Conservation (phyloP, 2,329 filamentous ascomycete genomes). For the Teratosphaeria destructans region DNA sequence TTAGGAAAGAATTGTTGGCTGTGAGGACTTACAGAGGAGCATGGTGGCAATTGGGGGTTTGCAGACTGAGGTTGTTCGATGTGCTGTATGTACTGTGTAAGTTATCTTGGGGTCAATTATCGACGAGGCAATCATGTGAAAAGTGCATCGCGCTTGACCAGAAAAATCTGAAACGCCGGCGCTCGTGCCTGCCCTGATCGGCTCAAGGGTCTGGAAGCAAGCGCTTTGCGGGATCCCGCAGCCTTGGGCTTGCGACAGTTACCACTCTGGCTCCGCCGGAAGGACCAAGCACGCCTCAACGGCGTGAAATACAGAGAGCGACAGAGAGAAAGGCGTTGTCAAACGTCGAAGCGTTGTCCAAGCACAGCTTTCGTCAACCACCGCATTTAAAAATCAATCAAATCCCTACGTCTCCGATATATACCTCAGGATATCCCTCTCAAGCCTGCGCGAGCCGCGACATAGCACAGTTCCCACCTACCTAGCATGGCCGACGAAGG, state of each 20-base stretch:
- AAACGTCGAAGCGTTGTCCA: background rate
- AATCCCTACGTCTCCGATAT: background rate
- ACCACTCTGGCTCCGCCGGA: background rate
- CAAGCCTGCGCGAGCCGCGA: background rate
- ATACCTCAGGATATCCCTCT: background rate
- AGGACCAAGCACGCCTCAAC: background rate
- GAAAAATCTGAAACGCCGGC: background rate
- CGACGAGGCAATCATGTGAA: background rate
- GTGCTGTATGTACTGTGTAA: background rate
- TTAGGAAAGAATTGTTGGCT: background rate
- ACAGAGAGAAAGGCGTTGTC: background rate
- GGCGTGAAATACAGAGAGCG: background rate
- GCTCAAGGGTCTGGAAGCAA: background rate
- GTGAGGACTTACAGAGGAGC: constrained; percentile 51
- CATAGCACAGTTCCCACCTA: background rate
- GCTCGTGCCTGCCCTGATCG: background rate
- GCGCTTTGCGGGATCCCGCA: background rate
- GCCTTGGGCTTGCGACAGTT: background rate
- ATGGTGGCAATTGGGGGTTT: constrained; percentile 29
- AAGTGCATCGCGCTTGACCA: background rate
- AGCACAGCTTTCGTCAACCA: background rate
- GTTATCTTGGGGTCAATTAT: background rate
- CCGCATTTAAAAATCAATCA: background rate
- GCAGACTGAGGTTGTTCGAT: background rate
- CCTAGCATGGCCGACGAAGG: constrained; percentile 45